Evolutionary conservation across 2,329 filamentous ascomycete genomes (phyloP).

Genomic region (Hirsutella rhossiliensis): DNA sequence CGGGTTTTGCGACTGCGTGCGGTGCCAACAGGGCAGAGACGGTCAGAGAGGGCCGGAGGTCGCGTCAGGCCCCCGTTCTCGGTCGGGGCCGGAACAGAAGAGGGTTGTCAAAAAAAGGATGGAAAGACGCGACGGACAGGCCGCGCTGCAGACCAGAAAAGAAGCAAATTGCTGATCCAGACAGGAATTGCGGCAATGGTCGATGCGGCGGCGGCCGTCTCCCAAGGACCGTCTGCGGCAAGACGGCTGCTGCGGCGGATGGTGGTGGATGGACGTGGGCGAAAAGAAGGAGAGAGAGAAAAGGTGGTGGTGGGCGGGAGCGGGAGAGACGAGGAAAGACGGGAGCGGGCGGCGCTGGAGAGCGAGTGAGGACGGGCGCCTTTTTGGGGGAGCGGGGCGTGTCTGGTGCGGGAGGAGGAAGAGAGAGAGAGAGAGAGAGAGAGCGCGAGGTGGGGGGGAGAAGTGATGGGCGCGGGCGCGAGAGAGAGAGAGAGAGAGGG

Average conservation of each 20-base stretch:
- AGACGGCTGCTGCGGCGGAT: not conserved
- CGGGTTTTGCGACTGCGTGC: not conserved
- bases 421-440: not conserved
- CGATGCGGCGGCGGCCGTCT: not conserved
- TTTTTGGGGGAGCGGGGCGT: not conserved
- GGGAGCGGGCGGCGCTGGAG: not conserved
- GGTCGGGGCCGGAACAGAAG: constrained; percentile 5
- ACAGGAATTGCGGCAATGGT: not conserved
- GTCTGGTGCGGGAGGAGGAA: not conserved
- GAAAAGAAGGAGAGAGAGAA: not conserved
- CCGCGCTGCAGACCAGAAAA: not conserved
- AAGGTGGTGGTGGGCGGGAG: not conserved
- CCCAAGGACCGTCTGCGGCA: not conserved
- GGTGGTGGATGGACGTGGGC: not conserved
- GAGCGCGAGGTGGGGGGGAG: not conserved
- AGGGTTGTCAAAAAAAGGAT: not conserved
- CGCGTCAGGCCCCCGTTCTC: constrained; percentile 6
- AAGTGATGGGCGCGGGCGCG: not conserved
- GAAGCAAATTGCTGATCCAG: not conserved
- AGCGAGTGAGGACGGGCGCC: not conserved
- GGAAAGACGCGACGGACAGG: not conserved
- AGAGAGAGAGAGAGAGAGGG: not conserved
- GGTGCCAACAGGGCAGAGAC: not conserved
- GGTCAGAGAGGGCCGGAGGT: constrained; percentile 3
- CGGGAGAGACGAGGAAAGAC: not conserved